Percentiles rank a stretch among this genome's conserved stretches.
phyloP scores from a whole-genome alignment of 2,329 filamentous ascomycete species.

The Penicillium sp. region DNA sequence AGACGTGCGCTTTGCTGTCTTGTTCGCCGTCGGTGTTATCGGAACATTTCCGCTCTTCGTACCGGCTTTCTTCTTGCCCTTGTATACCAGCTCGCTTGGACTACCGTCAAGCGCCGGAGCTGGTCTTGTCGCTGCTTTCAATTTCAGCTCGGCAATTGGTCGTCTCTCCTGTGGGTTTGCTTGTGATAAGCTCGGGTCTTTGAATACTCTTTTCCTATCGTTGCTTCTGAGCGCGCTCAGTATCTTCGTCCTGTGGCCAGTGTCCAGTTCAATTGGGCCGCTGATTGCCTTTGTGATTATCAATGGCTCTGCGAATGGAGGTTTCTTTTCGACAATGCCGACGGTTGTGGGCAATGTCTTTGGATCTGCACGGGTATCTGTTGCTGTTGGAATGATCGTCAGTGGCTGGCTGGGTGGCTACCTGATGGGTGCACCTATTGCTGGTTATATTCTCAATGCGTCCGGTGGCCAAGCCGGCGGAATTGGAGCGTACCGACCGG shows the following conservation, averaged over 20 bases:
- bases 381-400: slow-evolving; percentile 66
- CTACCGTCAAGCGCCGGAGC: slow-evolving; percentile 59
- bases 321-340: slow-evolving; percentile 67
- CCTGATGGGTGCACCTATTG: slow-evolving; percentile 64
- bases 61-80: slow-evolving; percentile 64
- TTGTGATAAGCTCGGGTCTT: slow-evolving; percentile 58
- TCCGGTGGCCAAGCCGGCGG: slow-evolving; percentile 57
- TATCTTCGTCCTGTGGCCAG: slow-evolving; percentile 66
- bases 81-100: slow-evolving; percentile 61
- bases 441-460: slow-evolving; percentile 62
- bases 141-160: slow-evolving; percentile 63
- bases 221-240: slow-evolving; percentile 60
- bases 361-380: slow-evolving; percentile 58
- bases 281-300: slow-evolving; percentile 62
- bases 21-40: slow-evolving; percentile 60
- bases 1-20: slow-evolving; percentile 54
- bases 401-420: slow-evolving; percentile 66
- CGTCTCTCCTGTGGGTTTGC: slow-evolving; percentile 59
- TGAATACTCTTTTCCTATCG: slow-evolving; percentile 60
- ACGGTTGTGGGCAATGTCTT: slow-evolving; percentile 65
- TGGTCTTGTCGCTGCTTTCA: slow-evolving; percentile 64
- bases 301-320: slow-evolving; percentile 65
- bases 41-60: slow-evolving; percentile 65
- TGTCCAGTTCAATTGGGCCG: slow-evolving; percentile 58
- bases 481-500: slow-evolving; percentile 60